These are phyloP conservation scores for Exophiala sp. DNA, from an alignment of 2,329 filamentous ascomycete species.

Conservation along the genomic window DNA sequence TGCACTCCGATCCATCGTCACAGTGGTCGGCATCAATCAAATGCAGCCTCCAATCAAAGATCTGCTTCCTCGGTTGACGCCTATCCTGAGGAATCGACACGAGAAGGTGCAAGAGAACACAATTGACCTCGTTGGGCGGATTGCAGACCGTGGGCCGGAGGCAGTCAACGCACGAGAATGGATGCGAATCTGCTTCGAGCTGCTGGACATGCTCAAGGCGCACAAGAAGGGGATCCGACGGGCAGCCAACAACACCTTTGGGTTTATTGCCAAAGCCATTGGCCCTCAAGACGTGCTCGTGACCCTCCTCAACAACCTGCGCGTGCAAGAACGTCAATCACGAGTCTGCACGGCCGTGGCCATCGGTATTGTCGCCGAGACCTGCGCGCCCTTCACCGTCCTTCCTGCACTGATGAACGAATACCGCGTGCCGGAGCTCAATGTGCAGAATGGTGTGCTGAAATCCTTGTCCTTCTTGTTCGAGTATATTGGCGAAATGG, in stretches of 20 bases:
- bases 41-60: conserved; percentile 99
- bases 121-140: conserved; percentile 94
- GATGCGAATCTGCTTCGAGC: conserved; percentile 99
- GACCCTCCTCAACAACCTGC: conserved; percentile 89
- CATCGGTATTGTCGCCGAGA: conserved; percentile 97
- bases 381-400: conserved; percentile 95
- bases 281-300: conserved; percentile 95
- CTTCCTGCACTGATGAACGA: conserved; percentile 99
- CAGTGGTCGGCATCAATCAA: conserved; percentile 92
- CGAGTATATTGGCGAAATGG: conserved; percentile 99
- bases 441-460: conserved; percentile 96
- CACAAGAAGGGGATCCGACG: conserved; percentile 99
- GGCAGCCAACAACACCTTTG: conserved; percentile 98
- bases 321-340: conserved; percentile 95
- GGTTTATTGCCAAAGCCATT: conserved; percentile 98
- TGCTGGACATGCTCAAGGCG: conserved; percentile 98
- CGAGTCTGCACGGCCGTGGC: conserved; percentile 97
- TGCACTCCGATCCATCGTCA: conserved; percentile 90
- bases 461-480: conserved; percentile 97
- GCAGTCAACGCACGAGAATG: conserved; percentile 95
- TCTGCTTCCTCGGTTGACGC: conserved; percentile 85
- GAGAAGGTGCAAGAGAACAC: conserved; percentile 99
- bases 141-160: conserved; percentile 92
- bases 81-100: conserved; percentile 96
- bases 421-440: conserved; percentile 94